These are phyloP conservation scores for Sphaerulina populicola DNA, from an alignment of 2,329 filamentous ascomycete genomes.

Conservation along the genomic window DNA sequence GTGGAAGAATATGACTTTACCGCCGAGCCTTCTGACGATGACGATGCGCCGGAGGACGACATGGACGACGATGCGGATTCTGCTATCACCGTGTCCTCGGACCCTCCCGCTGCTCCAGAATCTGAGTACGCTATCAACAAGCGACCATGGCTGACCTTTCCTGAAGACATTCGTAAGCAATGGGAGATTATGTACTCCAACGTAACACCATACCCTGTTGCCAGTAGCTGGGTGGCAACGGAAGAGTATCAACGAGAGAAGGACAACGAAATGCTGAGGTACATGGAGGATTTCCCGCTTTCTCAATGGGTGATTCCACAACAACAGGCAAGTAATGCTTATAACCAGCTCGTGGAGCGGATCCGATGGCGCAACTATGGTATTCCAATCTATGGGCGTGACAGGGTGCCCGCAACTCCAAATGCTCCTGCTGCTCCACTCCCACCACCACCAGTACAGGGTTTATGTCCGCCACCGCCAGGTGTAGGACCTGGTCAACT, in stretches of 20 bases:
- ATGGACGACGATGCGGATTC: conserved; percentile 18
- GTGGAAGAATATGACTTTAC: conserved; percentile 24
- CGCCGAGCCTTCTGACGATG: conserved; percentile 15
- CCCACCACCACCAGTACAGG: neutral
- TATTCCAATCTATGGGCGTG: conserved; percentile 23
- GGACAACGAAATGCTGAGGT: conserved; percentile 26
- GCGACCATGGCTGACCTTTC: conserved; percentile 24
- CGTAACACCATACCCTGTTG: conserved; percentile 15
- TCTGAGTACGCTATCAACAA: conserved; percentile 7
- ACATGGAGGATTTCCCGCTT: conserved; percentile 26
- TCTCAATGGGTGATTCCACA: conserved; percentile 26
- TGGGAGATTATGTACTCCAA: conserved; percentile 26
- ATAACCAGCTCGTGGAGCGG: conserved; percentile 24
- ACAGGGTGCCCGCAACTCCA: conserved; percentile 8
- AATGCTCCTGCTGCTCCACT: neutral
- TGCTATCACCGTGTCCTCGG: conserved; percentile 22
- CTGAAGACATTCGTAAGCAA: conserved; percentile 11
- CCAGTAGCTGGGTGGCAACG: conserved; percentile 23
- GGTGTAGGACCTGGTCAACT: conserved; percentile 3
- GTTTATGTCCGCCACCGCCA: neutral
- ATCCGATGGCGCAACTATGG: conserved; percentile 22
- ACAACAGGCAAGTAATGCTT: conserved; percentile 20
- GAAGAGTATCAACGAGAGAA: conserved; percentile 26
- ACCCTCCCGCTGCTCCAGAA: conserved; percentile 9
- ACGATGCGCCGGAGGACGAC: conserved; percentile 12